A percentile compares a stretch with the other conserved stretches of the same genome.
Conservation (phyloP, 306 rosid species). For the Glycine tomentella region DNA sequence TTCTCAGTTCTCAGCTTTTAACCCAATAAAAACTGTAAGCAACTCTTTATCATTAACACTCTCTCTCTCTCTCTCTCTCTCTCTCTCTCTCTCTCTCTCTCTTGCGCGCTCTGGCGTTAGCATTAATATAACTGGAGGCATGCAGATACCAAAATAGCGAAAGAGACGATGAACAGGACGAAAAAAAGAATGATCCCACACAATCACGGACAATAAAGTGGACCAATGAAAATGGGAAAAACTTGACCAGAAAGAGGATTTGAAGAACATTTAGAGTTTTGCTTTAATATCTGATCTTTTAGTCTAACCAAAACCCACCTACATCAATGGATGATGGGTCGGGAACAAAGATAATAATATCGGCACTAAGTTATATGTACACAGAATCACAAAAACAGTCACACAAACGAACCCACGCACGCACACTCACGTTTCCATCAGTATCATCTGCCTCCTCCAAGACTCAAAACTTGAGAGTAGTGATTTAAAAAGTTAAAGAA, state of each 20-base stretch:
- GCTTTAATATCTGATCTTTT: conserved; percentile 53
- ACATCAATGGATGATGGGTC: conserved; percentile 58
- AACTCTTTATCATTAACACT: conserved; percentile 45
- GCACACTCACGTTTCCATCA: conserved; percentile 53
- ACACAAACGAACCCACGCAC: conserved; percentile 54
- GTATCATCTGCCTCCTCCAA: conserved; percentile 49
- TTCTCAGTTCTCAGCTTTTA: conserved; percentile 54
- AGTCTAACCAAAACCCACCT: conserved; percentile 68
- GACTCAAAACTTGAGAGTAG: conserved; percentile 51
- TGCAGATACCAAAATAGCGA: conserved; percentile 50
- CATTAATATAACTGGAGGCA: conserved; percentile 75
- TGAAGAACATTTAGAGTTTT: conserved; percentile 42
- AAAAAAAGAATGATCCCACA: conserved; percentile 46
- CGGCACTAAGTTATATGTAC: conserved; percentile 76
- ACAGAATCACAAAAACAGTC: conserved; percentile 67
- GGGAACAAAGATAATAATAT: conserved; percentile 52
- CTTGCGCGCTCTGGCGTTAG: conserved; percentile 34
- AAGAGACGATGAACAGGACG: conserved; percentile 45
- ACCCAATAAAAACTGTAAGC: conserved; percentile 46
- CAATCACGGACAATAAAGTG: conserved; percentile 53
- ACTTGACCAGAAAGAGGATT: conserved; percentile 44
- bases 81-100: not conserved
- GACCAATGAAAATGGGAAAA: conserved; percentile 48
- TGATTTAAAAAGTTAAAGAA: not conserved
- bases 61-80: no score